Conservation (phyloP, 768 basidiomycete species). For the Gloeopeniophorella convolvens region DNA sequence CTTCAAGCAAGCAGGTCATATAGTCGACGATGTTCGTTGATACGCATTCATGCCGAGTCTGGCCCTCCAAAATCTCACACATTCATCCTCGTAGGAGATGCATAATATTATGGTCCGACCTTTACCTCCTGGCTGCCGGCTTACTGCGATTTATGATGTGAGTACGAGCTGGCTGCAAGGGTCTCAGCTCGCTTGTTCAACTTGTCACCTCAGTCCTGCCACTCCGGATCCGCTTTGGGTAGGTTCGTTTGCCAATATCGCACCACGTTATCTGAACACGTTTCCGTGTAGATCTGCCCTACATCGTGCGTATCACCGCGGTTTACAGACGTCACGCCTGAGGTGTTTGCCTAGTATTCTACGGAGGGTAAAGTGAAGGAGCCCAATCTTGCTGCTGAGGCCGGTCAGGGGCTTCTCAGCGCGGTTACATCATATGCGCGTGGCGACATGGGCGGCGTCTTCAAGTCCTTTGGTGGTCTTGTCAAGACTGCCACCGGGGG, state of each 20-base stretch:
- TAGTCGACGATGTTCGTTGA: constrained; percentile 63
- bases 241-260: constrained; percentile 1
- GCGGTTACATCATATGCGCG: constrained; percentile 71
- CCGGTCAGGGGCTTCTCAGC: constrained; percentile 78
- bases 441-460: constrained; percentile 74
- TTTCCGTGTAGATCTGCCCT: constrained; percentile 30
- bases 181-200: constrained; percentile 8
- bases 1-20: constrained; percentile 66
- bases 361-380: constrained; percentile 95
- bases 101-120: constrained; percentile 43
- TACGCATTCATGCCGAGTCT: not conserved
- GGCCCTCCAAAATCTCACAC: not conserved
- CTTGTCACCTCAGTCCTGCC: constrained; percentile 32
- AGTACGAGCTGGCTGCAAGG: constrained; percentile 24
- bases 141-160: constrained; percentile 56
- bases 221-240: constrained; percentile 43
- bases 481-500: constrained; percentile 69
- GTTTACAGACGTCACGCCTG: not conserved
- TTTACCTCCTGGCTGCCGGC: constrained; percentile 59
- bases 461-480: constrained; percentile 67
- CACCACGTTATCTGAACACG: not conserved
- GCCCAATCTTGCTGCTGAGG: constrained; percentile 81
- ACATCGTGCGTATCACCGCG: constrained; percentile 22
- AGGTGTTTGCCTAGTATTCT: constrained; percentile 80
- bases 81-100: constrained; percentile 28